These are phyloP conservation scores for Claviceps sorghi DNA, from an alignment of 2,329 filamentous ascomycete species.

Conservation along the genomic window DNA sequence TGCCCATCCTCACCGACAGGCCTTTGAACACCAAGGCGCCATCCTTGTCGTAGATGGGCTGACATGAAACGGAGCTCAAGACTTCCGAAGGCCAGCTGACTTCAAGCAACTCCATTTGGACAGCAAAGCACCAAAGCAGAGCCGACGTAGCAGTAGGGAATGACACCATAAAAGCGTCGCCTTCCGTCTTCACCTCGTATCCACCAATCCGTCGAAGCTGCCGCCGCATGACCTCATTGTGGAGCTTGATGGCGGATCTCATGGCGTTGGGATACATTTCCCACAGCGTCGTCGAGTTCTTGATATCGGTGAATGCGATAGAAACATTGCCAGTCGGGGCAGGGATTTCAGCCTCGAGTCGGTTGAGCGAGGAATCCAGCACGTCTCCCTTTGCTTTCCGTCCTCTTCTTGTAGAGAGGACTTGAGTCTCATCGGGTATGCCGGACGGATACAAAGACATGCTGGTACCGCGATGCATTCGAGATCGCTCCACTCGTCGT, in stretches of 20 bases:
- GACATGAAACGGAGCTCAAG: conserved; percentile 69
- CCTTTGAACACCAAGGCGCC: conserved; percentile 85
- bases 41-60: conserved; percentile 69
- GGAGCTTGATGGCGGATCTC: conserved; percentile 90
- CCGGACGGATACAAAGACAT: conserved; percentile 72
- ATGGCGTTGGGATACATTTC: conserved; percentile 90
- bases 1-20: conserved; percentile 91
- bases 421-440: conserved; percentile 54
- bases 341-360: conserved; percentile 79
- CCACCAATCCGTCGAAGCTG: conserved; percentile 88
- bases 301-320: conserved; percentile 97
- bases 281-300: conserved; percentile 93
- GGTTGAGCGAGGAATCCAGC: conserved; percentile 74
- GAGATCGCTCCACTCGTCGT: conserved; percentile 62
- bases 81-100: conserved; percentile 91
- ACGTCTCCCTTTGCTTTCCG: conserved; percentile 49
- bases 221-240: conserved; percentile 92
- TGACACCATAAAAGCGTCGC: conserved; percentile 97
- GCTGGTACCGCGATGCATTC: conserved; percentile 59
- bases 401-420: conserved; percentile 47
- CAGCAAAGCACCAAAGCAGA: conserved; percentile 89
- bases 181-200: conserved; percentile 99
- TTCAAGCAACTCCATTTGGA: conserved; percentile 75
- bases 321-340: conserved; percentile 82
- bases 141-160: conserved; percentile 94